A percentile compares a stretch with the other conserved stretches of the same genome.
These are phyloP conservation scores for Eimeria tenella DNA, from an alignment of 169 alveolate species.

Conservation along the genomic window DNA sequence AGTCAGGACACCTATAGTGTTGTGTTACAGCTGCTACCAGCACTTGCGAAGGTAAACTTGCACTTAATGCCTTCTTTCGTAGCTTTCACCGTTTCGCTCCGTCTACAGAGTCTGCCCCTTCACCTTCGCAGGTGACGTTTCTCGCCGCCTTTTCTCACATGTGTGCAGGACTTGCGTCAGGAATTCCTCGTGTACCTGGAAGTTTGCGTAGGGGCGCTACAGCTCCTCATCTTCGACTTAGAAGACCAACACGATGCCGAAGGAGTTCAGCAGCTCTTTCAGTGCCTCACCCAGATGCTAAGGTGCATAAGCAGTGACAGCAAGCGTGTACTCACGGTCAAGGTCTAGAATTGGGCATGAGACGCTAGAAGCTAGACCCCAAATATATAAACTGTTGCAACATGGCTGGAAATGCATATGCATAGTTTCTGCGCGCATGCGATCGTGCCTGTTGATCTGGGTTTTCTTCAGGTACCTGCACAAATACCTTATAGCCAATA, in stretches of 20 bases:
- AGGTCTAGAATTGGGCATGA: not conserved
- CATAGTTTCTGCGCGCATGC: not conserved
- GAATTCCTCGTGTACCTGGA: constrained; percentile 2
- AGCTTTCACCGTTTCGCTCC: not conserved
- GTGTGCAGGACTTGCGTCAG: constrained; percentile 41
- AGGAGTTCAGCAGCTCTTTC: constrained; percentile 49
- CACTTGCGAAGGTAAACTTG: constrained; percentile 43
- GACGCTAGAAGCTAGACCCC: not conserved
- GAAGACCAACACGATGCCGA: constrained; percentile 39
- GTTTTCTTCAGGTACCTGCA: constrained; percentile 34
- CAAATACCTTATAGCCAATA: constrained; percentile 19
- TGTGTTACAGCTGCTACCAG: constrained; percentile 56
- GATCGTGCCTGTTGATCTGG: not conserved
- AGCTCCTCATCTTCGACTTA: constrained; percentile 32
- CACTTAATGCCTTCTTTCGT: not conserved
- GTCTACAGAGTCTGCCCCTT: not conserved
- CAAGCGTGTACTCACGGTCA: not conserved
- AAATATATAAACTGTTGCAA: not conserved
- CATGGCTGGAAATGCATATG: not conserved
- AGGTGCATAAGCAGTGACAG: not conserved
- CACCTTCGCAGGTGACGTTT: not conserved
- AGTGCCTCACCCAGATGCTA: constrained; percentile 34
- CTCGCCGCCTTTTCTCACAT: not conserved
- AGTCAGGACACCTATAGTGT: constrained; percentile 25
- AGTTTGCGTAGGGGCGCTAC: constrained; percentile 39